phyloP scores from a whole-genome alignment of 495 filamentous ascomycete genomes.

The Penicillium soppii region DNA sequence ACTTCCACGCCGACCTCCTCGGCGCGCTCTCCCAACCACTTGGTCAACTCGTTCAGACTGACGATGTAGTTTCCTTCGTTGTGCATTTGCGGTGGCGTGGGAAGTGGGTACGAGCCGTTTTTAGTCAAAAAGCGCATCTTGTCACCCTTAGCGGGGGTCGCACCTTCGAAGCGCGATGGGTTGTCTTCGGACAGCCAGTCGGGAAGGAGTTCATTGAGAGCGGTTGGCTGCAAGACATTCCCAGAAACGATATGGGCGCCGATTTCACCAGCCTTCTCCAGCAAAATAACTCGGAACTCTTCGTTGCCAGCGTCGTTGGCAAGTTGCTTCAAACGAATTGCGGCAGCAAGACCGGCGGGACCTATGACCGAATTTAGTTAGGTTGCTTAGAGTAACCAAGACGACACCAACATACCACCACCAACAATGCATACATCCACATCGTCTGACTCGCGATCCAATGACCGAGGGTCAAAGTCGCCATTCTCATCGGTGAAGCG shows the following conservation, averaged over 20 bases:
- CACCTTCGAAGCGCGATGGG: constrained; percentile 76
- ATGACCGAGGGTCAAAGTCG: constrained; percentile 65
- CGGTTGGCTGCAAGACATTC: constrained; percentile 89
- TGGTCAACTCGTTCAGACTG: constrained; percentile 88
- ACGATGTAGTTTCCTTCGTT: constrained; percentile 98
- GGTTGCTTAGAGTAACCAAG: constrained; percentile 10
- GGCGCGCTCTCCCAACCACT: constrained; percentile 92
- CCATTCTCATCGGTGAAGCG: constrained; percentile 58
- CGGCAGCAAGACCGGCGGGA: constrained; percentile 86
- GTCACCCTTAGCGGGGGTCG: constrained; percentile 78
- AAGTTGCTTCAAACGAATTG: constrained; percentile 92
- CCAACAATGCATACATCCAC: constrained; percentile 98
- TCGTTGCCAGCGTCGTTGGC: constrained; percentile 96
- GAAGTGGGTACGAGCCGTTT: constrained; percentile 71
- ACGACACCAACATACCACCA: constrained; percentile 58
- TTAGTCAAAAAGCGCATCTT: constrained; percentile 96
- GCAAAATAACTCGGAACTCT: constrained; percentile 85
- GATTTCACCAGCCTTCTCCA: constrained; percentile 95
- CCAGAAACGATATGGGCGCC: constrained; percentile 95
- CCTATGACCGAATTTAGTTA: constrained; percentile 44
- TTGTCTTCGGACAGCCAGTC: constrained; percentile 92
- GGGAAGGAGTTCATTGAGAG: constrained; percentile 86
- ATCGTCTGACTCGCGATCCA: constrained; percentile 86
- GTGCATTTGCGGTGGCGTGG: constrained; percentile 94
- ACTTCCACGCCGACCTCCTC: constrained; percentile 99